phyloP scores from a whole-genome alignment of 495 filamentous ascomycete species.

The Tuber indicum region DNA sequence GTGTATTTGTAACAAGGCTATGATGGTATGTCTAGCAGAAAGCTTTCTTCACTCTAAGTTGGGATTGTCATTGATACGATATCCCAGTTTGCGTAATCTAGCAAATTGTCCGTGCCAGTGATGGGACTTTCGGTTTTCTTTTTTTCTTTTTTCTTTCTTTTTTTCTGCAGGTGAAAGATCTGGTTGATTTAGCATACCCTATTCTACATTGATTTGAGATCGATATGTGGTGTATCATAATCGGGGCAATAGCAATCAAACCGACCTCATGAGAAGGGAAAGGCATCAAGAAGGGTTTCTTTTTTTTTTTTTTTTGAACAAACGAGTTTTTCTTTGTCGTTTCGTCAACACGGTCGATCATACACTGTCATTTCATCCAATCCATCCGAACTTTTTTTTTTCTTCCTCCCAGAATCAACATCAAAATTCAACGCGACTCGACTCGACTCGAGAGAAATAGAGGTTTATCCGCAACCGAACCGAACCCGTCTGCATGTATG shows the following conservation, averaged over 20 bases:
- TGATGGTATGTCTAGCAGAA: neutral
- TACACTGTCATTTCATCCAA: neutral
- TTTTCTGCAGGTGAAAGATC: neutral
- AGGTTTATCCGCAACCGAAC: neutral
- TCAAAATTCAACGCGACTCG: neutral
- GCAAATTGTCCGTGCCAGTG: neutral
- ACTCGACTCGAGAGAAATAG: neutral
- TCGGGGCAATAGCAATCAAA: neutral
- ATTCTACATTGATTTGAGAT: neutral
- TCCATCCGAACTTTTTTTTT: neutral
- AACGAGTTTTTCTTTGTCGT: neutral
- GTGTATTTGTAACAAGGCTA: conserved; percentile 6
- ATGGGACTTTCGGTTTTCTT: neutral
- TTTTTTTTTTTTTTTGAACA: neutral
- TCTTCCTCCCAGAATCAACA: no score
- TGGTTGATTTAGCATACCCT: neutral
- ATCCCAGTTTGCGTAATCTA: neutral
- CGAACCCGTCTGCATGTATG: neutral
- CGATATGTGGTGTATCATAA: neutral
- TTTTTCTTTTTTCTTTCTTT: neutral
- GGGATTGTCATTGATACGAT: neutral
- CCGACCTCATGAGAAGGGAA: neutral
- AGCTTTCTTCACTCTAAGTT: neutral
- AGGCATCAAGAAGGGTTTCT: neutral
- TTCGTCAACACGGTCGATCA: neutral